These are phyloP conservation scores for Asterochloris sp. DNA, from an alignment of 139 green algal genomes.

Conservation along the genomic window DNA sequence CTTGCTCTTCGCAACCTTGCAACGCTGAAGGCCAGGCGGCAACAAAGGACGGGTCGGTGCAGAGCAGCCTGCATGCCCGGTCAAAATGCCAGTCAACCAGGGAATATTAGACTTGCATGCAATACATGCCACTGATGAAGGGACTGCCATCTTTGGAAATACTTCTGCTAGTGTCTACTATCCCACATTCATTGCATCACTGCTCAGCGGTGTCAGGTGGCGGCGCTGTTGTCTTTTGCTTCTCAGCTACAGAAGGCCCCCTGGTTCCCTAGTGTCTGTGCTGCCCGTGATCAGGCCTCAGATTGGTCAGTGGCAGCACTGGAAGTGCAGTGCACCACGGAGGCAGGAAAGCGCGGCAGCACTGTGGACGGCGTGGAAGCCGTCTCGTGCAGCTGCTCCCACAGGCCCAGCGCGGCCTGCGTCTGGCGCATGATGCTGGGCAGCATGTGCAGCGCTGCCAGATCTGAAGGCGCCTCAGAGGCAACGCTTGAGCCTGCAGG, in stretches of 20 bases:
- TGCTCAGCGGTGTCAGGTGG: too few species aligned
- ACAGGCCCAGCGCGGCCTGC: conserved; percentile 48
- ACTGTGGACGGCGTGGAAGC: conserved; percentile 71
- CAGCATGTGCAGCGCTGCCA: neutral
- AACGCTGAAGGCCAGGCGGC: too few species aligned
- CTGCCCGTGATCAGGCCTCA: conserved; percentile 6
- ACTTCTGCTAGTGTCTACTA: too few species aligned
- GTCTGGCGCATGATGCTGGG: conserved; percentile 30
- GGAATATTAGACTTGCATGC: neutral
- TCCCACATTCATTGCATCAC: too few species aligned
- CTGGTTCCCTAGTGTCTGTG: neutral
- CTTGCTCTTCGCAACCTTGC: too few species aligned
- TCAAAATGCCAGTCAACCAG: neutral
- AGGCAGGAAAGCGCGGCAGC: conserved; percentile 18
- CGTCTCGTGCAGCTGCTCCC: conserved; percentile 59
- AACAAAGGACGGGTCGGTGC: too few species aligned
- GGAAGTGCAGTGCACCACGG: neutral
- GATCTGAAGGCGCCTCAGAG: too few species aligned
- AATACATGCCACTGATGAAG: neutral
- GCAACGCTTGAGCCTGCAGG: too few species aligned
- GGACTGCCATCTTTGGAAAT: too few species aligned
- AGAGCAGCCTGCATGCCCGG: neutral
- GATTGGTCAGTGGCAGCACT: conserved; percentile 22
- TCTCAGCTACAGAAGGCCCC: neutral
- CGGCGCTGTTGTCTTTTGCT: too few species aligned